Base-by-base conservation (phyloP, 2,329 filamentous ascomycete genomes). In the Colletotrichum lupini region DNA sequence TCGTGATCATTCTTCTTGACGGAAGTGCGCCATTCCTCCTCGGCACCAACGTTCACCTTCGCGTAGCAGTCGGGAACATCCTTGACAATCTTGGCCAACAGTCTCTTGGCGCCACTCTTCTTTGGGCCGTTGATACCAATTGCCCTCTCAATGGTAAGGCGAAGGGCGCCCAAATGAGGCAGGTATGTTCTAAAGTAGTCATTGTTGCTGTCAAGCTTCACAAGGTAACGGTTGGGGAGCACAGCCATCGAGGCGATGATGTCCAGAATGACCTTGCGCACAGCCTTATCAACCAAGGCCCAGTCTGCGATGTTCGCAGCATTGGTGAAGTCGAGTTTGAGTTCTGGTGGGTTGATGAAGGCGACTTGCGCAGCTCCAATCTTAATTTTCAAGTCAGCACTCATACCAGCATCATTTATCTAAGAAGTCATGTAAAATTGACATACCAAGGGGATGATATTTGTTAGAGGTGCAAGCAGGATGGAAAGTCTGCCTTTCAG, bases 151-250 rank as follows among this genome's bases (percentile, higher is more conserved):
- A 87, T 74, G 0, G 84, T 87, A 5, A 87, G 75, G 16, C 85
- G 85, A 11, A 87, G 74, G 6, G 84, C 79, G 57, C 86, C 86
- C 5, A 82, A 75, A 26, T 83, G 83, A 19, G 81, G 83, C 59
- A 85, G 81, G 78, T 85, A 86, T 0, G 85, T 85, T 77, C 83
- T 83, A 82, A 87, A 87, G 77, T 83, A 87, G 79, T 87, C 85
- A 76, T 82, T 85, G 72, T 80, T 82, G 72, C 77, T 69, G 76
- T 86, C 84, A 8, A 87, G 80, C 77, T 87, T 87, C 76, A 87
- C 82, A 14, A 87, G 81, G 78, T 83, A 86, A 59, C 86, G 85
- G 77, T 87, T 87, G 9, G 86, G 86, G 12, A 87, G 82, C 5
- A 86, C 84, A 5, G 81, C 81, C 83, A 87, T 86, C 72, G 81